These are phyloP conservation scores for Tetrastigma voinierianum DNA, from an alignment of 164 flowering plant genomes.

Conservation along the genomic window DNA sequence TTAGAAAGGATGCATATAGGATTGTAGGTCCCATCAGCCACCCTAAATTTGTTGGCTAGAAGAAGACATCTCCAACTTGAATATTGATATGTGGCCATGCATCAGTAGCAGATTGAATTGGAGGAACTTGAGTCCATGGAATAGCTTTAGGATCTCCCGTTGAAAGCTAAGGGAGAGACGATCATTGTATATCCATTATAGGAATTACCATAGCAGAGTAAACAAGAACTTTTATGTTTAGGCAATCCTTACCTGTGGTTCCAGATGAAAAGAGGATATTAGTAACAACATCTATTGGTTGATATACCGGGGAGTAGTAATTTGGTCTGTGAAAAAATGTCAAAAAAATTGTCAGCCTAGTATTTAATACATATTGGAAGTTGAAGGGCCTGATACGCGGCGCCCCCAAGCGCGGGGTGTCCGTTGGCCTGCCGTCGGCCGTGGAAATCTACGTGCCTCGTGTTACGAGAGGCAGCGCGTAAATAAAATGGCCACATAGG, in stretches of 20 bases:
- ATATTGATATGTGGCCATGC: slow-evolving; percentile 64
- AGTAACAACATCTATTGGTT: slow-evolving; percentile 50
- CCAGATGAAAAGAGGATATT: slow-evolving; percentile 97
- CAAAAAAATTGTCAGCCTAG: too few relatives aligned
- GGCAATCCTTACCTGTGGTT: slow-evolving; percentile 71
- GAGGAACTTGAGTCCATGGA: slow-evolving; percentile 90
- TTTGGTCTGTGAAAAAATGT: slow-evolving; percentile 43
- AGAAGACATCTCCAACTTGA: slow-evolving; percentile 61
- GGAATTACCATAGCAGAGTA: too few relatives aligned
- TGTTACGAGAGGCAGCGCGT: too few relatives aligned
- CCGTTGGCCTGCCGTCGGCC: too few relatives aligned
- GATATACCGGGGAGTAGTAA: slow-evolving; percentile 59
- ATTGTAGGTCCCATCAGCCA: slow-evolving; percentile 89
- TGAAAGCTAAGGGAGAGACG: background rate
- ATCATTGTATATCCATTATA: background rate
- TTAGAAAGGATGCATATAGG: too few relatives aligned
- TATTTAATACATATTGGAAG: too few relatives aligned
- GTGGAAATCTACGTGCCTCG: too few relatives aligned
- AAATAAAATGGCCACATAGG: too few relatives aligned
- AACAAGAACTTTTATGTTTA: too few relatives aligned
- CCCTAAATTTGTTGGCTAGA: slow-evolving; percentile 96
- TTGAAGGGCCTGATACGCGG: too few relatives aligned
- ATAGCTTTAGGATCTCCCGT: slow-evolving; percentile 96
- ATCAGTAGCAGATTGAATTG: slow-evolving; percentile 71
- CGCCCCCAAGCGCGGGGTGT: too few relatives aligned